Base-by-base conservation (phyloP, 1,284 basidiomycete genomes). In the Ganoderma boninense region DNA sequence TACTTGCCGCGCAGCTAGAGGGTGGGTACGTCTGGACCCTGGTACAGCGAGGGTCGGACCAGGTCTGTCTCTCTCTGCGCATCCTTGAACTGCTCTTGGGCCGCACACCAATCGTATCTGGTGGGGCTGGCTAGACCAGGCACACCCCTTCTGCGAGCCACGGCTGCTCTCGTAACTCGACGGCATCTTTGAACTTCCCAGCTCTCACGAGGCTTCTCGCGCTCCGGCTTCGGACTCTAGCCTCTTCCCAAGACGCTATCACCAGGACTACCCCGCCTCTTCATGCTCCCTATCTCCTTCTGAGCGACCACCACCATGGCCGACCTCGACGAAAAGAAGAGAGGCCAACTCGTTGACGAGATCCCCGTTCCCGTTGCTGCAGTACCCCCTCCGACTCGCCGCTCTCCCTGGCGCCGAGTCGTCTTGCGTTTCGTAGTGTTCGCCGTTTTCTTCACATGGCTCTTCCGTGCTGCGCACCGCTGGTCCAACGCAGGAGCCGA, bases 401-500 rank as follows among this genome's bases (percentile, higher is more conserved):
- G 64, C 23, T 38, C 57, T 40, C 52, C 46, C 56, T 23, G 23
- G 35, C 68, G 44, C 62, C 56, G 52, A 44, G 38, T n/a, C 52
- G 56, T 62, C 35, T 26, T 23, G 61, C 64, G 18, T 20, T 23
- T 77, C 38, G 40, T 74, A 32, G 65, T 65, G 63, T 32, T 72
- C 6, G 62, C 71, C 0, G 40, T 72, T 14, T 4, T 54, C 10
- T 26, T 75, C 14, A 46, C 71, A 23, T 62, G 71, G n/a, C n/a
- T 71, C 14, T 65, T 62, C 20, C 35, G 70, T 0, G 38, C 8
- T 52, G 29, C 72, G 64, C 57, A 69, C 29, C 69, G 63, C 44
- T 75, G 70, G 70, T 52, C 68, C 23, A 38, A 61, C 62, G 35
- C 56, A 52, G 71, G 77, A 38, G 71, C 74, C 4, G 73, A 77